Evolutionary conservation across 148 eudicot genomes (phyloP).

Genomic region (Hydrangea macrophylla): DNA sequence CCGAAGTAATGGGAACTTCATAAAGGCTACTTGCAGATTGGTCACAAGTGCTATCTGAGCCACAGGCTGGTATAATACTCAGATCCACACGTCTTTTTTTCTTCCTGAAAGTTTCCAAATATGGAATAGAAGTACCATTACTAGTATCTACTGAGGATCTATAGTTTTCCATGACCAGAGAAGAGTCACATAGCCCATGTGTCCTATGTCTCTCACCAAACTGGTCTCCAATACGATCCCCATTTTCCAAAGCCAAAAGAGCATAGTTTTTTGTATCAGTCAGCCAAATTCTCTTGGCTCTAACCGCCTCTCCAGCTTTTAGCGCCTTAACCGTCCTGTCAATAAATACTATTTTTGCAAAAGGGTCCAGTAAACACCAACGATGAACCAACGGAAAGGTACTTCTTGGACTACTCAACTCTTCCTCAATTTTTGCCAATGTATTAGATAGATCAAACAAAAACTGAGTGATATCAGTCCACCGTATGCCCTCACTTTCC

Average conservation of each 20-base stretch:
- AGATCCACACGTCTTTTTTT: conserved; percentile 19
- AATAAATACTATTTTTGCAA: conserved; percentile 67
- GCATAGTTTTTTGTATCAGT: conserved; percentile 20
- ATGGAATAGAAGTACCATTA: conserved; percentile 19
- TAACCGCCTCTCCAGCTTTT: conserved; percentile 54
- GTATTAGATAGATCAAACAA: conserved; percentile 59
- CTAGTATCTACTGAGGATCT: conserved; percentile 30
- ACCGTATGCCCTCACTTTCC: conserved; percentile 39
- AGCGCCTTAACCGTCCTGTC: conserved; percentile 60
- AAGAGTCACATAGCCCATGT: conserved; percentile 22
- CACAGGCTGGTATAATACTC: conserved; percentile 24
- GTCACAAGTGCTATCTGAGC: conserved; percentile 27
- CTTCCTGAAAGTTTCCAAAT: conserved; percentile 13
- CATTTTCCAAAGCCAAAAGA: conserved; percentile 12
- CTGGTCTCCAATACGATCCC: too few species aligned
- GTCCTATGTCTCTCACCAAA: too few species aligned
- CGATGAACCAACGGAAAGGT: conserved; percentile 43
- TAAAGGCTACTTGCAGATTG: conserved; percentile 31
- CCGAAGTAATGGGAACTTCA: conserved; percentile 43
- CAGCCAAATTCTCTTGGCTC: conserved; percentile 45
- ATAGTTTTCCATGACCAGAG: conserved; percentile 28
- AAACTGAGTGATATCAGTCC: conserved; percentile 55
- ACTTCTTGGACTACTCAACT: conserved; percentile 36
- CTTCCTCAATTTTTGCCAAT: conserved; percentile 46
- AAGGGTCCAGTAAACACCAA: conserved; percentile 86